A percentile compares a stretch with the other conserved stretches of the same genome.
These are phyloP conservation scores for Pulveroboletus sp. DNA, from an alignment of 768 basidiomycete species.

Conservation along the genomic window DNA sequence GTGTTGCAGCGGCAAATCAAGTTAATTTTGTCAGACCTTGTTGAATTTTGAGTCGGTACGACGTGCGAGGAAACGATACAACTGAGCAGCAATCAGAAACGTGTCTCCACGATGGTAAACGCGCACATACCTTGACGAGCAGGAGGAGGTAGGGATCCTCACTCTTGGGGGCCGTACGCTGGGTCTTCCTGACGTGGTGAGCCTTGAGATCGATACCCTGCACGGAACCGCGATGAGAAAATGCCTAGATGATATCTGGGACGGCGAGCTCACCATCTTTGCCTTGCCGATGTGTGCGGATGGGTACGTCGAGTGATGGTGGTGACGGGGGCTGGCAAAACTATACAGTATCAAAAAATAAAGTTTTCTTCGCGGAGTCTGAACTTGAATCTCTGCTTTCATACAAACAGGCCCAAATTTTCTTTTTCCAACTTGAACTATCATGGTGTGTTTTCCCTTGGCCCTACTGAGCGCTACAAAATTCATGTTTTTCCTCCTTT, in stretches of 20 bases:
- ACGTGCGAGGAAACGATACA: slow-evolving; percentile 98
- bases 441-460: slow-evolving; percentile 52
- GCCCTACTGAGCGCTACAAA: neutral
- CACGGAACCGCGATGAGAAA: slow-evolving; percentile 11
- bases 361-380: slow-evolving; percentile 34
- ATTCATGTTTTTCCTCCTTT: slow-evolving; percentile 10
- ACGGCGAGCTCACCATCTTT: slow-evolving; percentile 79
- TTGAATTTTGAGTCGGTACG: slow-evolving; percentile 96
- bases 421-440: slow-evolving; percentile 50
- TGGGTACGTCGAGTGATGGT: slow-evolving; percentile 38
- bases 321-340: slow-evolving; percentile 55
- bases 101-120: slow-evolving; percentile 2
- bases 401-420: slow-evolving; percentile 46
- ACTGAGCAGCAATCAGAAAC: slow-evolving; percentile 44
- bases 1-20: slow-evolving; percentile 1
- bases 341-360: slow-evolving; percentile 53
- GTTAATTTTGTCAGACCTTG: slow-evolving; percentile 55
- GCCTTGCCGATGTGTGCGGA: slow-evolving; percentile 56
- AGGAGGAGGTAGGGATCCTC: slow-evolving; percentile 99
- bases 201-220: slow-evolving; percentile 94
- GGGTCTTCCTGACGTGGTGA: slow-evolving; percentile 99
- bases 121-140: slow-evolving; percentile 82
- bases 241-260: slow-evolving; percentile 22
- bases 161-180: slow-evolving; percentile 92
- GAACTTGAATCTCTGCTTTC: slow-evolving; percentile 26